Evolutionary conservation across 2,329 filamentous ascomycete species (phyloP), one percentile per base, ranked within the genome.

Genomic region (Colletotrichum cuscutae): DNA sequence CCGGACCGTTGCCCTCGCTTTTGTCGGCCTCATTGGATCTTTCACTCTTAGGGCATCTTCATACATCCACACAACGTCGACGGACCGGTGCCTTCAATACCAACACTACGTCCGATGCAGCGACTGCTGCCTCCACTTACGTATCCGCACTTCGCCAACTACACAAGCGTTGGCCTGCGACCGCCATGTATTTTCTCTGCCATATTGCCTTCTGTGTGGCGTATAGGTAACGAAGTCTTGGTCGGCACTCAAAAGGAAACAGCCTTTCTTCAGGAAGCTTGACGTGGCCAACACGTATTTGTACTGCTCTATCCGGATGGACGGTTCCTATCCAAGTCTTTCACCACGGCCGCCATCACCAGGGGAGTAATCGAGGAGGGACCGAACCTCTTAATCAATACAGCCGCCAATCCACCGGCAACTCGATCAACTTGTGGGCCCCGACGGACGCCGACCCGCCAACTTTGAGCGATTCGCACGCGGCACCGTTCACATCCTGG

Each of bases 121-220:
- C 54, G 22, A 19, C 49, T 22, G 32, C 32, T 62, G 49, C 37
- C 35, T n/a, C 26, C 19, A 49, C 59, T 28, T 63, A 28, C 54
- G 22, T 42, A 46, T 49, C 32, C 7, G 35, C 60, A 42, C 58
- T 26, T 69, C 66, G 28, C 35, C 59, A 19, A 28, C 22, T 63
- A 49, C 49, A 42, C 46, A 42, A 59, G 56, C 61, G 65, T 65
- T 22, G 66, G 60, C 60, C 66, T 70, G 66, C 70, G 46, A 65
- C 60, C 59, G 70, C 70, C 70, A 37, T 65, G 54, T 61, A 54
- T 65, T 49, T 72, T 56, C 35, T n/a, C 66, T 30, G 54, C 49
- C 28, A 60, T 42, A 35, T 52, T 37, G 35, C 49, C 52, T 4
- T 4, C n/a, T 52, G 56, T n/a, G 52, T 52, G 54, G 42, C n/a